Base-by-base conservation (phyloP, 768 basidiomycete genomes). In the Amanita rimosa region DNA sequence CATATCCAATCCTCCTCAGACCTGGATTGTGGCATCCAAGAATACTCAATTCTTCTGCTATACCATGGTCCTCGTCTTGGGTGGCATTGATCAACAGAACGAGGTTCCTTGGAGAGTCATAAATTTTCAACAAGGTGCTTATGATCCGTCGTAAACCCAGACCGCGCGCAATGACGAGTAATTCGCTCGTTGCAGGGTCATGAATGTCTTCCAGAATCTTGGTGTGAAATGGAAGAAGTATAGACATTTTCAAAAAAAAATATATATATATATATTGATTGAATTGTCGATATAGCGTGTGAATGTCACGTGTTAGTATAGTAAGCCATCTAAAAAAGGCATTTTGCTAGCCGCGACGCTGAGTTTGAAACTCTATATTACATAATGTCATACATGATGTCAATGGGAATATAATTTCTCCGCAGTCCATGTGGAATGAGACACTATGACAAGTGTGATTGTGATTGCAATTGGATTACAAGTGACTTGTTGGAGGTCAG, bases 1-100 rank as follows among this genome's bases (percentile, higher is more conserved):
- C 94, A 60, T 90, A 87, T 0, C 76, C 82, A 6, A 98, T 78
- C 3, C 86, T 73, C 11, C 90, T 73, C 51, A 98, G 67, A 0
- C 92, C 91, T 0, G 93, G 94, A 56, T 78, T 81, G 52, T 89
- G 68, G 55, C 89, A 93, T 3, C 94, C 94, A 79, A 96, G 85
- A 9, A 92, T 80, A 0, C 91, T 84, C 27, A 99, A 73, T 60
- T 96, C 91, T 55, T 96, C 93, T 1, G 89, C 90, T 29, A 98
- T 88, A 5, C 84, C 91, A 1, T 81, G 72, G 60, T 95, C 94
- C 61, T 97, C 96, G 54, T 93, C 89, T 7, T 80, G 75, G 0
- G 81, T 75, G 0, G 87, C 86, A 65, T 90, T 85, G 42, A 97
- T 81, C 17, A 99, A 69, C 7, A 98, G 66, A 38, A 98, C 76